Evolutionary conservation across 2,329 filamentous ascomycete species (phyloP), one percentile per base, ranked within the genome.

Genomic region (Claviceps monticola): DNA sequence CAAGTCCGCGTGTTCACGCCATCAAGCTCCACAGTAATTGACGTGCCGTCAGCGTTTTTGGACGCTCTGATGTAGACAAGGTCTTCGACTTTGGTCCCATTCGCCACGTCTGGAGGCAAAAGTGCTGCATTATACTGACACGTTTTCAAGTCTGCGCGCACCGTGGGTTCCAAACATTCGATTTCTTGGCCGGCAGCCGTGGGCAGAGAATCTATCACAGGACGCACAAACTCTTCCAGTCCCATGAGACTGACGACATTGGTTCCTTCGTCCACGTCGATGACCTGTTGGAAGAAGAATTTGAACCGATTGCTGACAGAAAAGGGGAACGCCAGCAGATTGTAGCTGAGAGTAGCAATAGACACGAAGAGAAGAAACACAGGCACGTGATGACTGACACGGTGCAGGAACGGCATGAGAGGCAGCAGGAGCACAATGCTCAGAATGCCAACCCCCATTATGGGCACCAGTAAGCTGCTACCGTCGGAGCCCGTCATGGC

Each of bases 401-500:
- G 84, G 64, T 97, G 90, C 42, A 95, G 75, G 63, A 95, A 95
- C 0, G 93, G 93, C 0, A 83, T 78, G 2, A 88, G 66, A 0
- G 93, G 93, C 1, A 88, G 71, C 17, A 96, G 68, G 0, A 95
- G 63, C 1, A 95, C 63, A 1, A 88, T 78, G 13, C 82, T 82
- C 55, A 91, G 75, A 6, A 75, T 62, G 0, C 84, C 82, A 43
- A 89, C 76, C 38, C 80, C 66, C 14, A 94, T 63, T 64, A 95
- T 89, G 5, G 89, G 82, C 7, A 80, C 66, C 16, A 95, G 68
- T 17, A 84, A 72, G 38, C 80, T 76, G 55, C 82, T 86, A 2
- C 93, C 93, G 64, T 98, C 93, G 2, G 86, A 78, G 6, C 86
- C 85, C 0, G 89, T 95, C 67, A 95, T 90, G 53, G 83, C 75